Conservation (phyloP, 257 asterid genomes). For the Forsythia suspensa region DNA sequence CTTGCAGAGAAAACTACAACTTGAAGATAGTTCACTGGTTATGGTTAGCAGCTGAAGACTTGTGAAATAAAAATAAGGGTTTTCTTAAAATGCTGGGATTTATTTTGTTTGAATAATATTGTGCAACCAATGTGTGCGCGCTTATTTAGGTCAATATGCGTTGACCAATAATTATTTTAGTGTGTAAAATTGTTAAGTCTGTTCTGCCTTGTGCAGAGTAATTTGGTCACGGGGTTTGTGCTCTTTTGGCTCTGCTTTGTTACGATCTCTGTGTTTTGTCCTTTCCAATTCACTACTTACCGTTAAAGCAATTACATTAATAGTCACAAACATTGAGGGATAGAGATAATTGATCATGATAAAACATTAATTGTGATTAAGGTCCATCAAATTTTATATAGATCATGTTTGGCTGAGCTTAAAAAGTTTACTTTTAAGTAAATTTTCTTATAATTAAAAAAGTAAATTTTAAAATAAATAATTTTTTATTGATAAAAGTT, state of each 20-base stretch:
- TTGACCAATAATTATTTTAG: slow-evolving; percentile 53
- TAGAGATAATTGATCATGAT: too few relatives aligned
- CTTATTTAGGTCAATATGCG: slow-evolving; percentile 38
- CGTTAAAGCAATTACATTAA: slow-evolving; percentile 24
- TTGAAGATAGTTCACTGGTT: slow-evolving; percentile 18
- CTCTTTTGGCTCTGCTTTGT: slow-evolving; percentile 33
- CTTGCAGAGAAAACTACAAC: slow-evolving; percentile 20
- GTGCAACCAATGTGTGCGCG: slow-evolving; percentile 23
- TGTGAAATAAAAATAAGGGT: neutral
- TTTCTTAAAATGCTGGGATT: neutral
- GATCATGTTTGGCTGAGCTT: slow-evolving; percentile 27
- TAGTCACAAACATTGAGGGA: neutral
- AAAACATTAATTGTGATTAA: too few relatives aligned
- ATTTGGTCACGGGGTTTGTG: slow-evolving; percentile 45
- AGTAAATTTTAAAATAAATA: too few relatives aligned
- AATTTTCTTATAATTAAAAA: too few relatives aligned
- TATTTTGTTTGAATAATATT: slow-evolving; percentile 7
- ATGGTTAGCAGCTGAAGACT: neutral
- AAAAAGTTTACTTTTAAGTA: neutral
- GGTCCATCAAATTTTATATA: too few relatives aligned
- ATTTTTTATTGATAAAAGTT: too few relatives aligned
- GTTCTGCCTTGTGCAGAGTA: slow-evolving; percentile 41
- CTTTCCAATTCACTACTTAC: slow-evolving; percentile 32
- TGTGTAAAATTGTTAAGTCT: neutral
- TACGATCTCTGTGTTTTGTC: slow-evolving; percentile 32